Evolutionary conservation across 805 yeast genomes (phyloP).

Genomic region (Saturnispora ahearnii): DNA sequence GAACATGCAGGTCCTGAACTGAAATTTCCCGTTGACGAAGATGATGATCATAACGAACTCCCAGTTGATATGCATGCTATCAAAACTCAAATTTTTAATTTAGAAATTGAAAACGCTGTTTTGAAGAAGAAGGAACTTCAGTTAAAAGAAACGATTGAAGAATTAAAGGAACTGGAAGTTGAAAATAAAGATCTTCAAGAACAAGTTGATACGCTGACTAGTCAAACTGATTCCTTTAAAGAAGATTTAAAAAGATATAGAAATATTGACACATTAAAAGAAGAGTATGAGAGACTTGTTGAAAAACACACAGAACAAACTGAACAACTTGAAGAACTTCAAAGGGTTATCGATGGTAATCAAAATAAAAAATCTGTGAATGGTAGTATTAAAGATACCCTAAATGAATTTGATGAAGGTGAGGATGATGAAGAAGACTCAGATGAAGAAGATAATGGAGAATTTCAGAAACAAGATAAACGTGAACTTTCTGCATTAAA

Average conservation of each 20-base stretch:
- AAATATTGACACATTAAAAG: constrained; percentile 8
- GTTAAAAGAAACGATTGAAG: neutral
- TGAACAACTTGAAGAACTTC: constrained; percentile 9
- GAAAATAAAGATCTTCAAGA: constrained; percentile 5
- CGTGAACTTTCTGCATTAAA: constrained; percentile 12
- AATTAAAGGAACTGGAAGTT: neutral
- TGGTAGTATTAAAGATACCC: neutral
- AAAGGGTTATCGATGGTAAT: constrained; percentile 6
- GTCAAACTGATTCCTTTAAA: neutral
- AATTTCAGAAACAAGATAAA: constrained; percentile 10
- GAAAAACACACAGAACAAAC: constrained; percentile 5
- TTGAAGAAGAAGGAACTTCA: constrained; percentile 1
- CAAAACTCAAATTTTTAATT: neutral
- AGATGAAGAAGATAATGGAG: constrained; percentile 10
- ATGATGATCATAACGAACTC: neutral
- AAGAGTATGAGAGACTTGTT: neutral
- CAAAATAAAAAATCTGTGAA: constrained; percentile 11
- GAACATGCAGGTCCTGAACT: constrained; percentile 10
- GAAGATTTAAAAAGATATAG: constrained; percentile 4
- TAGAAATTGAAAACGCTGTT: constrained; percentile 9
- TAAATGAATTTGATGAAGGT: constrained; percentile 5
- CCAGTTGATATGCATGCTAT: neutral
- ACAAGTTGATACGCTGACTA: constrained; percentile 4
- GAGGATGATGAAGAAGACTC: neutral
- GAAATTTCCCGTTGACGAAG: constrained; percentile 11